Base-by-base conservation (phyloP, 768 basidiomycete genomes). In the Trametes elegans region DNA sequence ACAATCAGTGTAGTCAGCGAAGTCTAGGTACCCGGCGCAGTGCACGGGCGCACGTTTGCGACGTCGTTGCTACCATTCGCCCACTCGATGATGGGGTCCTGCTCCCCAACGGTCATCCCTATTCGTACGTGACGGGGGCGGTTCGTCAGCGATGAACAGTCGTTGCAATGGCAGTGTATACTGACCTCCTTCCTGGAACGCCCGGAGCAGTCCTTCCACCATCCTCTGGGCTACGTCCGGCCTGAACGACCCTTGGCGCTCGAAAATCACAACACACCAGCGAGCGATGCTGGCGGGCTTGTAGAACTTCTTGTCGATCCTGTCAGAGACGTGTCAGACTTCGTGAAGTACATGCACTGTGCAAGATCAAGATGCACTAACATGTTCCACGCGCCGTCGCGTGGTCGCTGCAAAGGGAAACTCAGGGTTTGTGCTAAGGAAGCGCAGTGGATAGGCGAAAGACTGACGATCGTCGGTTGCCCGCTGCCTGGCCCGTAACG, bases 331-430 rank as follows among this genome's bases (percentile, higher is more conserved):
- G 9, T 34, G 52, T 45, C 23, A 32, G 51, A n/a, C n/a, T n/a
- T n/a, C n/a, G n/a, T n/a, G n/a, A n/a, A n/a, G n/a, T n/a, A n/a
- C n/a, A 48, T 13, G 16, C 11, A 8, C 21, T 18, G n/a, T 7
- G 26, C 16, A 28, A 10, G 8, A 38, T n/a, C 27, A 10, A 24
- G 13, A 16, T 16, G 11, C 16, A 40, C 72, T 34, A 47, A 83
- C 90, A 91, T 88, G 54, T 91, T 92, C 90, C 90, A 92, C 0
- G 81, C 70, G 5, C 90, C 90, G 49, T 89, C 82, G 6, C 67
- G 72, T 0, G 88, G 88, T 31, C 64, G 68, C 85, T 88, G 57
- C 10, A 9, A 24, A 41, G 1, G 48, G 18, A 35, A 11, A 18
- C 19, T 32, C 23, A n/a, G 47, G 31, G 8, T 48, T n/a, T 7